A percentile compares a stretch with the other conserved stretches of the same genome.
Evolutionary conservation across 345 rosid species (phyloP).

Genomic region (Salix caprea): DNA sequence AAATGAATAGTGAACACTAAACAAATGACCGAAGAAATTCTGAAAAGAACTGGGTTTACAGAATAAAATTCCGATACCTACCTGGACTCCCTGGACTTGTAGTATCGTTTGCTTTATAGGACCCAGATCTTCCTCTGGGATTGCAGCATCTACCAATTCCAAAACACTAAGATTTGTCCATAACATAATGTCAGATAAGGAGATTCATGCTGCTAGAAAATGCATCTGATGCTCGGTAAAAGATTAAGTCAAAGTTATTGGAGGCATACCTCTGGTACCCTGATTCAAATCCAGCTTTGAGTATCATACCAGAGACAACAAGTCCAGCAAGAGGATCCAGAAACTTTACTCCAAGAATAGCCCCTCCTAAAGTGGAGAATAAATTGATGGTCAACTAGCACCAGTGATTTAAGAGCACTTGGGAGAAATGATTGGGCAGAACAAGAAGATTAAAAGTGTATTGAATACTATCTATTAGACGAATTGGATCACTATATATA

Average conservation of each 20-base stretch:
- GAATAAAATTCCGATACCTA: constrained; percentile 18
- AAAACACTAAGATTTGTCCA: constrained; percentile 46
- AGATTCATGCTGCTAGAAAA: neutral
- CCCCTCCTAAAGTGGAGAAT: constrained; percentile 60
- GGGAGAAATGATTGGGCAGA: neutral
- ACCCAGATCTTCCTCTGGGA: constrained; percentile 64
- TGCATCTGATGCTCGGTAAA: neutral
- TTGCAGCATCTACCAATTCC: constrained; percentile 97
- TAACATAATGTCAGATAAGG: constrained; percentile 22
- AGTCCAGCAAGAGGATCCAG: constrained; percentile 95
- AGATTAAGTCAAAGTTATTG: neutral
- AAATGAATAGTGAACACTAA: neutral
- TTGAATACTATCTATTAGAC: neutral
- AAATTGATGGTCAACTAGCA: neutral
- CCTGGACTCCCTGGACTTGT: constrained; percentile 82
- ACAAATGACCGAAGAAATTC: neutral
- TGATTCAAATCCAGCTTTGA: constrained; percentile 72
- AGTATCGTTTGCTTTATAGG: constrained; percentile 66
- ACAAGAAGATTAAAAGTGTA: neutral
- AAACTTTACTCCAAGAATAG: constrained; percentile 74
- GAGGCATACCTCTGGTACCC: constrained; percentile 75
- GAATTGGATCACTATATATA: neutral
- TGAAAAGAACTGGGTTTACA: neutral
- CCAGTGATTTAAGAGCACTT: constrained; percentile 5
- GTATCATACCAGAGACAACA: constrained; percentile 81